Evolutionary conservation across 192 early-diverging fungal species (phyloP), one percentile per base, ranked within the genome.

Genomic region (Umbelopsis sp.): DNA sequence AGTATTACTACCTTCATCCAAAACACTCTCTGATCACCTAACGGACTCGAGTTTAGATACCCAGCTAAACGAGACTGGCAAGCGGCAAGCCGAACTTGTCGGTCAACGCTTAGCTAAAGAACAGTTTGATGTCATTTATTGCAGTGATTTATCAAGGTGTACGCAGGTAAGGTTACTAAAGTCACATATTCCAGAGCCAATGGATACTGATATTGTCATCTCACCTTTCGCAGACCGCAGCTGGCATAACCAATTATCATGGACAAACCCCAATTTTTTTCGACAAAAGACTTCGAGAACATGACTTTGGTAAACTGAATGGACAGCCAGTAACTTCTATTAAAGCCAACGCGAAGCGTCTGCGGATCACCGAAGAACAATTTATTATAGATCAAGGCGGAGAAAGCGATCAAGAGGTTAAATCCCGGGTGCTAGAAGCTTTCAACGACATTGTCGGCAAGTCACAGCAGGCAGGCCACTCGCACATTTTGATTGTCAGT

Each of bases 131-230:
- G 38, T 47, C 0, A 53, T 71, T 21, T 78, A 74, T 25, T 59
- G 72, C 20, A 78, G 77, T 17, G 69, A 73, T 31, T 62, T 78
- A 21, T 41, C n/a, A 4, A 51, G 77, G 5, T 78, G 77, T 25
- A 32, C 67, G 24, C 72, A 78, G 50, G 77, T 78, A 68, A 65
- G 10, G 5, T 4, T 2, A 9, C 34, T 51, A 26, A 11, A 21
- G 26, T 36, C 38, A 59, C 51, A 38, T 43, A 16, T 0, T 43
- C 7, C 16, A 29, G 36, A 29, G 51, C 8, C 26, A 16, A 7
- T 65, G 1, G 26, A 16, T 17, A 34, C 31, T 53, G 52, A 53
- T 45, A 9, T 65, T n/a, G n/a, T n/a, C 0, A 26, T 65, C 4
- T 72, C 20, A 10, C 22, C 0, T 41, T 2, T 29, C 45, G 21